Evolutionary conservation across 768 basidiomycete species (phyloP).

Genomic region (Austroboletus eburneus): DNA sequence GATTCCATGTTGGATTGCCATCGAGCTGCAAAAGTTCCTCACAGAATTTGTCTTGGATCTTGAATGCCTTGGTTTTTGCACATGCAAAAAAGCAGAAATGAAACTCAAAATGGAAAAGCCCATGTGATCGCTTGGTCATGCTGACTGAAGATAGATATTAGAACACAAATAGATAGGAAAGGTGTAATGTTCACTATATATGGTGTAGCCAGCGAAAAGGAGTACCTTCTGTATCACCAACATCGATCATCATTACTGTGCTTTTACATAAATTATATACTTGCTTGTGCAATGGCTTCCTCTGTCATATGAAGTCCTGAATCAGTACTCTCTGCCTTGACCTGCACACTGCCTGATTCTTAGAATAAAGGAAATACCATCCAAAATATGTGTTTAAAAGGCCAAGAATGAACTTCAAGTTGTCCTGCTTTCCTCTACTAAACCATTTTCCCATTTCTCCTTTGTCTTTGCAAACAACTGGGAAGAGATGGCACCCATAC

Average conservation of each 20-base stretch:
- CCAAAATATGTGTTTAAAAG: slow-evolving; percentile 29
- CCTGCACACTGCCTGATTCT: slow-evolving; percentile 16
- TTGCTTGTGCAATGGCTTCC: slow-evolving; percentile 37
- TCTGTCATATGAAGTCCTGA: slow-evolving; percentile 35
- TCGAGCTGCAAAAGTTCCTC: slow-evolving; percentile 42
- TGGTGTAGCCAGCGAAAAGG: slow-evolving; percentile 40
- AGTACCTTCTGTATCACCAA: slow-evolving; percentile 28
- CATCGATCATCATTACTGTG: background rate
- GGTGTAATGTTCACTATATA: slow-evolving; percentile 28
- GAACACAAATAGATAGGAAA: background rate
- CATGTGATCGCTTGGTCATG: slow-evolving; percentile 15
- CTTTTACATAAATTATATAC: no score
- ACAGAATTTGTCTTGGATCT: slow-evolving; percentile 41
- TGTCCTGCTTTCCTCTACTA: slow-evolving; percentile 28
- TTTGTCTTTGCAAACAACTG: slow-evolving; percentile 31
- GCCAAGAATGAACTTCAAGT: slow-evolving; percentile 38
- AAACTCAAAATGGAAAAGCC: background rate
- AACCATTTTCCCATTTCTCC: slow-evolving; percentile 28
- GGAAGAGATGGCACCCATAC: slow-evolving; percentile 31
- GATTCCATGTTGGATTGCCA: slow-evolving; percentile 52
- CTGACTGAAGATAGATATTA: slow-evolving; percentile 15
- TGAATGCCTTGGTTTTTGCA: slow-evolving; percentile 42
- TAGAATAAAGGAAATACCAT: background rate
- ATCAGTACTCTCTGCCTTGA: slow-evolving; percentile 35
- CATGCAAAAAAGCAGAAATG: slow-evolving; percentile 16